Conservation (phyloP, 148 eudicot species). For the Chenopodium album region DNA sequence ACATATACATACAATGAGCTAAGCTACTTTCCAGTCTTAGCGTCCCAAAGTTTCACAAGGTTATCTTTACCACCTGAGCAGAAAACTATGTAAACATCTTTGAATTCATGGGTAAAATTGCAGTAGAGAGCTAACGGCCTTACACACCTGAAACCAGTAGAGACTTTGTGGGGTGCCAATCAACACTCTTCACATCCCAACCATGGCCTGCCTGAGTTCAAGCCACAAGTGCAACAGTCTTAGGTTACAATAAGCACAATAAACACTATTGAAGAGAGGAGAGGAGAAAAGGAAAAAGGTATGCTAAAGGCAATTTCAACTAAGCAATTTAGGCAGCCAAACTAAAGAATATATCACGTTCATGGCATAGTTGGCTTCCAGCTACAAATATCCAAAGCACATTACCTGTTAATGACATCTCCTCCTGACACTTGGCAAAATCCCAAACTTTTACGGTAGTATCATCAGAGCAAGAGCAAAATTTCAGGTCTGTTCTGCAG, state of each 20-base stretch:
- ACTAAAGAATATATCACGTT: neutral
- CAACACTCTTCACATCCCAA: slow-evolving; percentile 99
- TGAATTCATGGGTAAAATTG: slow-evolving; percentile 1
- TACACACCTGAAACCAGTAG: slow-evolving; percentile 79
- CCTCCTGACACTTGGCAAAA: slow-evolving; percentile 96
- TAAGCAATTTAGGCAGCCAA: neutral
- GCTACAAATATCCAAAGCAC: slow-evolving; percentile 34
- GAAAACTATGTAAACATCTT: slow-evolving; percentile 24
- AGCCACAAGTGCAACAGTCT: slow-evolving; percentile 53
- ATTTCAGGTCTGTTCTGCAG: slow-evolving; percentile 92
- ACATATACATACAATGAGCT: slow-evolving; percentile 67
- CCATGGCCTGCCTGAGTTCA: slow-evolving; percentile 99
- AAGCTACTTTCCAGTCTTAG: slow-evolving; percentile 85
- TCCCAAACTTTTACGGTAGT: slow-evolving; percentile 98
- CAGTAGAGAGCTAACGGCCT: neutral
- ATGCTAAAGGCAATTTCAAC: neutral
- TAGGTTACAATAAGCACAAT: slow-evolving; percentile 44
- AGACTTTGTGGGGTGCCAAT: slow-evolving; percentile 98
- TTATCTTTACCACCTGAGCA: slow-evolving; percentile 91
- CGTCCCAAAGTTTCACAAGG: slow-evolving; percentile 98
- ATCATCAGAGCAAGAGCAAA: slow-evolving; percentile 98
- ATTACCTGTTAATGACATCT: slow-evolving; percentile 90
- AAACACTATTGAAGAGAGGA: neutral
- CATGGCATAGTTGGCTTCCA: slow-evolving; percentile 5
- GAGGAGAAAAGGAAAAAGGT: neutral